A percentile compares a stretch with the other conserved stretches of the same genome.
Conservation (phyloP, 345 rosid species). For the Pugionium dolabratum region DNA sequence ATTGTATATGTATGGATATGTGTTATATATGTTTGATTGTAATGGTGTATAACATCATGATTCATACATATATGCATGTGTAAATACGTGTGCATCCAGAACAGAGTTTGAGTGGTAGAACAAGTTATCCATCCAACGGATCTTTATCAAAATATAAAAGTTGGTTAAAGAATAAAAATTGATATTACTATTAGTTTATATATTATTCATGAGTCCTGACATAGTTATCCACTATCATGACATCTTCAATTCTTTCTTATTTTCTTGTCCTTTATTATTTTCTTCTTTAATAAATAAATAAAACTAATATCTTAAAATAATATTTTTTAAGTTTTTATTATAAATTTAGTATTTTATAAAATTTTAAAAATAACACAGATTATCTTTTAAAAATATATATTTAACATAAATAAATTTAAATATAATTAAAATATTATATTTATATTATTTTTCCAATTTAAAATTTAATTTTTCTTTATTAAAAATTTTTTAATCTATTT, state of each 20-base stretch:
- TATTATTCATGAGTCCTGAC: constrained; percentile 22
- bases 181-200: constrained; percentile 1
- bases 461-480: no score
- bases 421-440: no score
- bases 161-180: no score
- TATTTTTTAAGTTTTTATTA: no score
- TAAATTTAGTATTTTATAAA: no score
- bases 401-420: no score
- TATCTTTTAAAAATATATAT: no score
- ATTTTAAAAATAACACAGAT: no score
- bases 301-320: background rate
- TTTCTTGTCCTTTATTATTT: background rate
- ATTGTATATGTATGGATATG: constrained; percentile 7
- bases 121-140: constrained; percentile 41
- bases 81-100: constrained; percentile 35
- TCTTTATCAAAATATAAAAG: background rate
- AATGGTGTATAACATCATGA: constrained; percentile 19
- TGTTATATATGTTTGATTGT: constrained; percentile 6
- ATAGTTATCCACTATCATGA: constrained; percentile 36
- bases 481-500: no score
- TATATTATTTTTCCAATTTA: no score
- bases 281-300: background rate
- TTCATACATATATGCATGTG: constrained; percentile 17
- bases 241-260: constrained; percentile 11
- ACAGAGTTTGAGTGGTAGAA: constrained; percentile 35